Base-by-base conservation (phyloP, 108 stramenopile genomes). In the Chaetoceros tenuissimus region DNA sequence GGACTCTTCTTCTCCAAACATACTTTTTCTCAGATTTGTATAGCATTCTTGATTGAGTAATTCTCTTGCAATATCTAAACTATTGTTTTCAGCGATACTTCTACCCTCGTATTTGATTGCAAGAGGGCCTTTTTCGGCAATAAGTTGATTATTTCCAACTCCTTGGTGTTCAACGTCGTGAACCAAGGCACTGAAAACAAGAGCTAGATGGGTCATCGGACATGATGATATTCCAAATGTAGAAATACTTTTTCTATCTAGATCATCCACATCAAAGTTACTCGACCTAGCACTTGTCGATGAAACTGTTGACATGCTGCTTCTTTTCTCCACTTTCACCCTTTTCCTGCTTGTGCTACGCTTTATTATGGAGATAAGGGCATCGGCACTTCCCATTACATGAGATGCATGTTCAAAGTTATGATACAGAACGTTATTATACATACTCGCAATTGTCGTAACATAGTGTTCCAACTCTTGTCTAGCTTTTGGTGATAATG, bases 151-250 rank as follows among this genome's bases (percentile, higher is more conserved):
- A 44, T 69, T 69, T 19, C 34, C 28, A 0, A 69, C 57, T 16
- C 68, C 68, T 29, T 19, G 5, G 62, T 69, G 68, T 16, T 69
- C 63, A 1, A 51, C 31, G 28, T 69, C 68, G 22, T 69, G 68
- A 53, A 69, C 55, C 30, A 69, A 31, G 3, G 62, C 63, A 52
- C 51, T 46, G 56, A 63, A 62, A 5, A 62, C 60, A 18, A 68
- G 56, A 1, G 62, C 60, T 24, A 68, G 60, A 7, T 24, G 19
- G 13, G 27, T 21, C 24, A 55, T 19, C 7, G 54, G 54, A 43
- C 23, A n/a, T 5, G n/a, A 28, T 5, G 25, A 7, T 7, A 49
- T 49, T 17, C 48, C 48, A 23, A 17, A 49, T 3, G 48, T 49
- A n/a, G 34, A 40, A 10, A 40, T 10, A 5, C 13, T 40, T 40